These are phyloP conservation scores for Hypoxylon sp. DNA, from an alignment of 2,329 filamentous ascomycete species.

Conservation along the genomic window DNA sequence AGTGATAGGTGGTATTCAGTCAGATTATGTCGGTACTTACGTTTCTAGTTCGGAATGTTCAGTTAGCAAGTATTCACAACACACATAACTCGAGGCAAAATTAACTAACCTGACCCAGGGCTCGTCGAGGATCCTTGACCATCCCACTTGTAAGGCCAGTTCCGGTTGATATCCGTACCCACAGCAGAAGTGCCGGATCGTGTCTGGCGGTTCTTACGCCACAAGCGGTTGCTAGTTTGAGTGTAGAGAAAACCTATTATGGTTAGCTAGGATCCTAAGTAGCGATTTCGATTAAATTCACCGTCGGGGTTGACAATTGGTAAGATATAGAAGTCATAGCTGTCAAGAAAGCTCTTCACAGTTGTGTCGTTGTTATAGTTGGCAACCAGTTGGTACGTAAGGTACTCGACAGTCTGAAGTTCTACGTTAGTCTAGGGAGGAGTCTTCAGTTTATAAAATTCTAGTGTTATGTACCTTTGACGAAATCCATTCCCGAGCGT, in stretches of 20 bases:
- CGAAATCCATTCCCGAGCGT: constrained; percentile 53
- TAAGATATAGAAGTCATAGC: constrained; percentile 72
- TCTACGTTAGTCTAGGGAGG: constrained; percentile 21
- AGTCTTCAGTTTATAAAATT: no score
- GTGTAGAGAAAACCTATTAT: constrained; percentile 65
- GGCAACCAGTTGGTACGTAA: constrained; percentile 63
- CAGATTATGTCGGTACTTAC: constrained; percentile 37
- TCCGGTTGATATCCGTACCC: constrained; percentile 67
- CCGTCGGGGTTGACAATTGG: constrained; percentile 69
- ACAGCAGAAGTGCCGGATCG: constrained; percentile 58
- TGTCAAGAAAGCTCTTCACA: constrained; percentile 64
- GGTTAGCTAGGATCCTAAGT: constrained; percentile 19
- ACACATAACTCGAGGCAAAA: neutral
- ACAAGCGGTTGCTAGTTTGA: constrained; percentile 64
- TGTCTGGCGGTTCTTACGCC: constrained; percentile 68
- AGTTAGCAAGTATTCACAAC: constrained; percentile 29
- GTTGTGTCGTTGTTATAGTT: constrained; percentile 60
- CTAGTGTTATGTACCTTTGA: constrained; percentile 46
- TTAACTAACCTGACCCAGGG: constrained; percentile 58
- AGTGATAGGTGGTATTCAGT: neutral
- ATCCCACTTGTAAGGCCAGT: constrained; percentile 66
- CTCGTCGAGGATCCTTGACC: constrained; percentile 61
- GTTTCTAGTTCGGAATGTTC: constrained; percentile 41
- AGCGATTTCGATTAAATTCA: constrained; percentile 42
- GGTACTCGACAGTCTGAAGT: constrained; percentile 61